These are phyloP conservation scores for Hirsutella minnesotensis DNA, from an alignment of 2,329 filamentous ascomycete species.

Conservation along the genomic window DNA sequence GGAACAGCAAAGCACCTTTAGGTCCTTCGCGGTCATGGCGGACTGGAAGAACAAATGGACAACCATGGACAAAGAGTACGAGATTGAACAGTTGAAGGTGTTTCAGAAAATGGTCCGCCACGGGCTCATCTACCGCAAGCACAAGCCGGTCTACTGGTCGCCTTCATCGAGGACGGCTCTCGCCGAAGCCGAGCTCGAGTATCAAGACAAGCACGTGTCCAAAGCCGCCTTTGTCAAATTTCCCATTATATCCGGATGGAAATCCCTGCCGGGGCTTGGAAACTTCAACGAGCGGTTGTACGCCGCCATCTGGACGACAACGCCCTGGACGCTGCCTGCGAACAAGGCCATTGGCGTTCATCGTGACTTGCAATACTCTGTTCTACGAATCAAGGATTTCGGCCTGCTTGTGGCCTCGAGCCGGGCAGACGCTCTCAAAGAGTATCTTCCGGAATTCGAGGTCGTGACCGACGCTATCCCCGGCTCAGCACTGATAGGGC, in stretches of 20 bases:
- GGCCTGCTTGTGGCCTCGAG: slow-evolving; percentile 62
- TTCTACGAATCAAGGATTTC: slow-evolving; percentile 46
- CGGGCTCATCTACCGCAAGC: slow-evolving; percentile 63
- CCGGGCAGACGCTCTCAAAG: slow-evolving; percentile 49
- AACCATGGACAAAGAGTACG: slow-evolving; percentile 68
- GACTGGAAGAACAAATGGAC: slow-evolving; percentile 69
- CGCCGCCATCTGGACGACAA: slow-evolving; percentile 97
- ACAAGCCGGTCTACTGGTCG: slow-evolving; percentile 82
- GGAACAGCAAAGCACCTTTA: slow-evolving; percentile 63
- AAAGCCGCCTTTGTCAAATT: slow-evolving; percentile 72
- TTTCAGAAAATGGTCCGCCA: slow-evolving; percentile 65
- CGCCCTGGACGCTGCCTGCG: slow-evolving; percentile 91
- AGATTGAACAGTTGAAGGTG: slow-evolving; percentile 61
- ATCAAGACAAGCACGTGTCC: slow-evolving; percentile 62
- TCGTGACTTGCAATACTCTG: slow-evolving; percentile 58
- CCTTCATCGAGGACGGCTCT: slow-evolving; percentile 67
- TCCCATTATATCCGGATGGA: slow-evolving; percentile 41
- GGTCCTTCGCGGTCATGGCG: slow-evolving; percentile 64
- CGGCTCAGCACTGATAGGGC: slow-evolving; percentile 53
- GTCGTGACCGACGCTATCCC: slow-evolving; percentile 44
- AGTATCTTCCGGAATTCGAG: slow-evolving; percentile 36
- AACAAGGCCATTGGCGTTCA: slow-evolving; percentile 84
- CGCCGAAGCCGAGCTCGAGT: slow-evolving; percentile 77
- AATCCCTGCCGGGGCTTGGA: slow-evolving; percentile 20
- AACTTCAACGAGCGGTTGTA: slow-evolving; percentile 41